These are phyloP conservation scores for Groenewaldozyma salmanticensis DNA, from an alignment of 805 yeast species.

Conservation along the genomic window DNA sequence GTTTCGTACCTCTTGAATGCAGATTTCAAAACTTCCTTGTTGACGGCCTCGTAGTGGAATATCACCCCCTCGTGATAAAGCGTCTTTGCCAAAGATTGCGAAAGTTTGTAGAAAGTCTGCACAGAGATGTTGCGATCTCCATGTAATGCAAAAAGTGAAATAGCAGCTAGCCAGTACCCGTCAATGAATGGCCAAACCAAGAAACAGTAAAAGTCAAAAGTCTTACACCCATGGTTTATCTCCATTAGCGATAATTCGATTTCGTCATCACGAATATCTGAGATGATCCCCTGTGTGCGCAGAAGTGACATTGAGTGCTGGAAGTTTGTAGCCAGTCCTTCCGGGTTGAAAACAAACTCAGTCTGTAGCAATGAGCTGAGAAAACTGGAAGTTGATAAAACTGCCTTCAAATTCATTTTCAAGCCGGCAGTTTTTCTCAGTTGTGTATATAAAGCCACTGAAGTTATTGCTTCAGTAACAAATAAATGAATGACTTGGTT, in stretches of 20 bases:
- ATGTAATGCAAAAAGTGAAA: slow-evolving; percentile 28
- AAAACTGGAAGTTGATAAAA: slow-evolving; percentile 25
- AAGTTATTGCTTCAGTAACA: slow-evolving; percentile 40
- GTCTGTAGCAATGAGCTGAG: slow-evolving; percentile 29
- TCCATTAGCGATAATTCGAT: slow-evolving; percentile 17
- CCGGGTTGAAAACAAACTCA: slow-evolving; percentile 31
- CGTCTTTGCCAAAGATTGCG: slow-evolving; percentile 33
- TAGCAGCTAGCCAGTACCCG: slow-evolving; percentile 33
- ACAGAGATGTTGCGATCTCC: slow-evolving; percentile 17
- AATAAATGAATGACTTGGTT: slow-evolving; percentile 47
- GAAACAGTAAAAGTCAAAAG: slow-evolving; percentile 33
- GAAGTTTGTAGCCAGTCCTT: slow-evolving; percentile 28
- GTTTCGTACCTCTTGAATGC: slow-evolving; percentile 28
- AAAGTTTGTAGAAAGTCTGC: slow-evolving; percentile 24
- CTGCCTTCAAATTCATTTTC: slow-evolving; percentile 19
- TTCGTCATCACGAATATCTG: slow-evolving; percentile 14
- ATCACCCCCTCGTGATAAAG: slow-evolving; percentile 34
- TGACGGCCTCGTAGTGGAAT: slow-evolving; percentile 32
- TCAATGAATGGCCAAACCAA: slow-evolving; percentile 36
- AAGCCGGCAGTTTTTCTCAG: slow-evolving; percentile 20
- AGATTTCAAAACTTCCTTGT: slow-evolving; percentile 30
- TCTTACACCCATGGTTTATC: slow-evolving; percentile 17
- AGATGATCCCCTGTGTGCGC: slow-evolving; percentile 24
- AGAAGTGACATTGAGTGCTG: slow-evolving; percentile 23
- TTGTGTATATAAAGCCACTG: slow-evolving; percentile 31